These are phyloP conservation scores for Silene noctiflora DNA, from an alignment of 179 eudicot species.

Conservation along the genomic window DNA sequence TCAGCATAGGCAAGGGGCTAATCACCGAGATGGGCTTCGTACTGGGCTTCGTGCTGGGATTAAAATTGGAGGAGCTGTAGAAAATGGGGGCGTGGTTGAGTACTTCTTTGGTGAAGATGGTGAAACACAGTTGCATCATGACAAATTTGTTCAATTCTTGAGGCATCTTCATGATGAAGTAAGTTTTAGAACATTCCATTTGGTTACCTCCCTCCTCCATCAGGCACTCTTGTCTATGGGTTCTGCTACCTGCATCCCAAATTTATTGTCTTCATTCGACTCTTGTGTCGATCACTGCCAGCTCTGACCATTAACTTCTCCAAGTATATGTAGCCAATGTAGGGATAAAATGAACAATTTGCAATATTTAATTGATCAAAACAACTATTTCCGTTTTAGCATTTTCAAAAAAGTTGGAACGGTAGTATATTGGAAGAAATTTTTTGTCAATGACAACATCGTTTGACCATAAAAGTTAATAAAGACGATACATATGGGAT, in stretches of 20 bases:
- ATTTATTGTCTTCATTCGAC: not conserved
- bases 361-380: too few relatives aligned
- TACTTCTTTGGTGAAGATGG: conserved; percentile 92
- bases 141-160: conserved; percentile 68
- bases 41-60: conserved; percentile 64
- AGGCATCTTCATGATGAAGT: conserved; percentile 80
- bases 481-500: too few relatives aligned
- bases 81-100: conserved; percentile 81
- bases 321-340: too few relatives aligned
- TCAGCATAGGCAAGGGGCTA: conserved; percentile 77
- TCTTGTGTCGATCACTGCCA: not conserved
- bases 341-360: too few relatives aligned
- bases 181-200: conserved; percentile 14
- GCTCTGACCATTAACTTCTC: too few relatives aligned
- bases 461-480: too few relatives aligned
- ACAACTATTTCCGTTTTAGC: too few relatives aligned
- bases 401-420: too few relatives aligned
- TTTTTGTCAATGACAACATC: too few relatives aligned
- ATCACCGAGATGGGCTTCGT: conserved; percentile 75
- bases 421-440: too few relatives aligned
- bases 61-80: conserved; percentile 59
- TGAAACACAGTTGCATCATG: conserved; percentile 47
- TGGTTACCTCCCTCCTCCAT: not conserved
- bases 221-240: conserved; percentile 1
- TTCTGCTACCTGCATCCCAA: not conserved